Evolutionary conservation across 2,329 filamentous ascomycete species (phyloP), one percentile per base, ranked within the genome.

Genomic region (Ophiostoma triangulosporum): DNA sequence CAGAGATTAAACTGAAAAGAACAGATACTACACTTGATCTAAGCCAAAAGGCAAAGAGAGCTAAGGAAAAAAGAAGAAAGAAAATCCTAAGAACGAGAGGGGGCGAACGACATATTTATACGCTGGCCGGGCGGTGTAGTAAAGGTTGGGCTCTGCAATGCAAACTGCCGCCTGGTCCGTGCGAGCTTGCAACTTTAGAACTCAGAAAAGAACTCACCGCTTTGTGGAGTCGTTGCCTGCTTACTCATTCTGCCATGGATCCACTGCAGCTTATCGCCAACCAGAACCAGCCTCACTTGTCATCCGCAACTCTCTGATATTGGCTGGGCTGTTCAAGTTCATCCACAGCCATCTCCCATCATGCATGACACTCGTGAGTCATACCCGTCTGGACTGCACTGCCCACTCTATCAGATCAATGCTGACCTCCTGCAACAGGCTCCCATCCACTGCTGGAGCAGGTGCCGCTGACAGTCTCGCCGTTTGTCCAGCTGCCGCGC

Each of bases 1-100:
- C 84, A 90, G 85, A 85, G 83, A 88, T 89, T 89, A 90, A 89
- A 88, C 86, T 90, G 83, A 88, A 86, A 88, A 89, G 85, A 90
- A 89, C 84, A 88, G 84, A 87, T 88, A 88, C 84, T 88, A 88
- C 83, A 88, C 83, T 87, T 88, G 84, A 88, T 88, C 84, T 88
- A 86, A 86, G 80, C 80, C 76, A 80, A 76, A 75, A 68, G 69
- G 69, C 71, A 73, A 75, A 75, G 72, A 73, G 70, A 73, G 72
- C 71, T 74, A 61, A 69, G 64, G 70, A 75, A 76, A 73, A 69
- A 71, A 70, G 69, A 68, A 69, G 69, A 68, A 46, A 57, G 38
- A 56, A 59, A 59, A 57, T 55, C 45, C 52, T 38, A 59, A 57
- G 54, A 56, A 56, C 1, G 43, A 12, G 9, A 27, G 49, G 33